A percentile compares a stretch with the other conserved stretches of the same genome.
These are phyloP conservation scores for Pseudopyrenochaeta lycopersici DNA, from an alignment of 2,329 filamentous ascomycete genomes.

Conservation along the genomic window DNA sequence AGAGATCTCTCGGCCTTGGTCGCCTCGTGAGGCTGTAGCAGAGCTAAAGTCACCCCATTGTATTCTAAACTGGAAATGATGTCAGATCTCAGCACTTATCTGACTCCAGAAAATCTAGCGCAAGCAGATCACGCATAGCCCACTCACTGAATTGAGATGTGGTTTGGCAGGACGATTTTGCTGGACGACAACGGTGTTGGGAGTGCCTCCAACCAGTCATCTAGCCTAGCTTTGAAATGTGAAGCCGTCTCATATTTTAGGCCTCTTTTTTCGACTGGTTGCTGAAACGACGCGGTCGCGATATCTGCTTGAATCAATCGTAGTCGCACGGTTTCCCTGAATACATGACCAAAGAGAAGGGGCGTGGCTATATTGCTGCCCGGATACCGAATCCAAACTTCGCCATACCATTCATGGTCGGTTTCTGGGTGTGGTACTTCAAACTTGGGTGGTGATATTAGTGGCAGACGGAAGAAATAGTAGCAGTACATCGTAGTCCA, in stretches of 20 bases:
- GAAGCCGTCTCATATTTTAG: neutral
- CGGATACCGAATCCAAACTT: slow-evolving; percentile 1
- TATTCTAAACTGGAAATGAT: neutral
- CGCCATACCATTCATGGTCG: slow-evolving; percentile 23
- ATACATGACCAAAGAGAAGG: neutral
- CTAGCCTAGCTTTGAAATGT: neutral
- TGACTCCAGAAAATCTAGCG: neutral
- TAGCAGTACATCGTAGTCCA: neutral
- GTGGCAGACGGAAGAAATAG: slow-evolving; percentile 6
- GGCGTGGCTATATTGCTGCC: neutral
- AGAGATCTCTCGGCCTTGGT: too few species aligned
- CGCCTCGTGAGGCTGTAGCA: too few species aligned
- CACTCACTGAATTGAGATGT: neutral
- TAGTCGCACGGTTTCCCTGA: neutral
- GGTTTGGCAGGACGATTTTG: neutral
- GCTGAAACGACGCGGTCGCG: neutral
- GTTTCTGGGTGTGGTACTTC: neutral
- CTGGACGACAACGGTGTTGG: neutral
- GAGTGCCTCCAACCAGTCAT: neutral
- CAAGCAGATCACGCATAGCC: neutral
- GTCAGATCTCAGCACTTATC: too few species aligned
- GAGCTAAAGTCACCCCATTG: neutral
- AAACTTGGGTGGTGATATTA: slow-evolving; percentile 4
- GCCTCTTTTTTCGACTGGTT: neutral
- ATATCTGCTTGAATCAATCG: neutral